These are phyloP conservation scores for Fistulifera solaris DNA, from an alignment of 108 stramenopile genomes.

Conservation along the genomic window DNA sequence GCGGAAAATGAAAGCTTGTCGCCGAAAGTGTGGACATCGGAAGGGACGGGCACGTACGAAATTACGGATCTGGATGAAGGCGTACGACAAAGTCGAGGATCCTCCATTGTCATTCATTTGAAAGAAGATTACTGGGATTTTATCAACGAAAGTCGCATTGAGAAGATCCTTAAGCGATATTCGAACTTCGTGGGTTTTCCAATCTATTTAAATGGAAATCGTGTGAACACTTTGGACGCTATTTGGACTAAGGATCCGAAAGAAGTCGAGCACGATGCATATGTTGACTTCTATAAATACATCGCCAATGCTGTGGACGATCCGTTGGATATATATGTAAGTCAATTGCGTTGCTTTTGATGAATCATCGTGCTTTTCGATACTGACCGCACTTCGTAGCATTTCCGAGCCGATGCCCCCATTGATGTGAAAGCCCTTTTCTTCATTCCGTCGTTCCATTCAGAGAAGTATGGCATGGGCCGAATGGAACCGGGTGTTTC, in stretches of 20 bases:
- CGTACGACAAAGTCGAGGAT: conserved; percentile 82
- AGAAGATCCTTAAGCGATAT: conserved; percentile 89
- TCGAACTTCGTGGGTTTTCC: conserved; percentile 98
- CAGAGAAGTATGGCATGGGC: conserved; percentile 98
- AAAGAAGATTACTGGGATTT: conserved; percentile 81
- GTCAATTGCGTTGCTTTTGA: no score
- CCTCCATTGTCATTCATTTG: conserved; percentile 81
- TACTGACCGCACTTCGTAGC: conserved; percentile 19
- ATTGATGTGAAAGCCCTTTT: conserved; percentile 94
- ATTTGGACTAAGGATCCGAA: conserved; percentile 91
- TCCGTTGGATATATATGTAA: conserved; percentile 39
- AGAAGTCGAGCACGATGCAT: conserved; percentile 82
- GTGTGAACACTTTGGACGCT: conserved; percentile 93
- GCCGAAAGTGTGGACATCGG: conserved; percentile 72
- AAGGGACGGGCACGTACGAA: conserved; percentile 80
- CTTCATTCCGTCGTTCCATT: conserved; percentile 92
- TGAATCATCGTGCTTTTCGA: not conserved
- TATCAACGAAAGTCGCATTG: conserved; percentile 61
- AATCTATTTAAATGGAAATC: conserved; percentile 88
- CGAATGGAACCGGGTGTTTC: conserved; percentile 96
- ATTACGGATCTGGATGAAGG: conserved; percentile 45
- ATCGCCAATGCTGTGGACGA: conserved; percentile 86
- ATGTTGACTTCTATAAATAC: conserved; percentile 94
- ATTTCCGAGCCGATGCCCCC: conserved; percentile 97
- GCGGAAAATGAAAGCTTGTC: conserved; percentile 8